Percentiles rank a stretch among this genome's conserved stretches.
Conservation (phyloP, 1,139 yeast genomes). For the Suhomyces maxii region DNA sequence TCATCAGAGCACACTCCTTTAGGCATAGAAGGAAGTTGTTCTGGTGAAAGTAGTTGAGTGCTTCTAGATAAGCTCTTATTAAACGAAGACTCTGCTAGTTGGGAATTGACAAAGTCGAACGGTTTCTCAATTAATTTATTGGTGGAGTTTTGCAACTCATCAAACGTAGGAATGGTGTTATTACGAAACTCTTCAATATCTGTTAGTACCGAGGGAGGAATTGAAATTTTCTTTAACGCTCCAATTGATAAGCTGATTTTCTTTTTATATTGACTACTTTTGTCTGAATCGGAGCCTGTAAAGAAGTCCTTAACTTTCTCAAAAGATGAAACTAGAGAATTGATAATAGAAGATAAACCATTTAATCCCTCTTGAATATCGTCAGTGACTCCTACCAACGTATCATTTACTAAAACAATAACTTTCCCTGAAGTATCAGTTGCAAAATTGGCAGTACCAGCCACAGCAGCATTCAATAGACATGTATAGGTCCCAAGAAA, state of each 20-base stretch:
- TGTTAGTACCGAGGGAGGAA: conserved; percentile 43
- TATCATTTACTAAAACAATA: conserved; percentile 58
- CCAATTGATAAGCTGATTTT: conserved; percentile 61
- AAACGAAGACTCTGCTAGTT: conserved; percentile 8
- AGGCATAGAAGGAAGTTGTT: conserved; percentile 42
- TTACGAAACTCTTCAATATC: conserved; percentile 13
- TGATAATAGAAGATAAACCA: conserved; percentile 53
- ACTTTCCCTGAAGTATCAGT: conserved; percentile 68
- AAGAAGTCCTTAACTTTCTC: conserved; percentile 56
- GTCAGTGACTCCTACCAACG: conserved; percentile 53
- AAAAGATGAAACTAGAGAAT: conserved; percentile 43
- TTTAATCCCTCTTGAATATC: conserved; percentile 64
- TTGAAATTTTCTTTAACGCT: conserved; percentile 55
- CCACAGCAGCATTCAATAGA: conserved; percentile 68
- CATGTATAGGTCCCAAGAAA: conserved; percentile 87
- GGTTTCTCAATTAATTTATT: conserved; percentile 13
- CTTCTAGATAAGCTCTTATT: conserved; percentile 7
- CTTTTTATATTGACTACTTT: conserved; percentile 19
- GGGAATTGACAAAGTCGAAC: conserved; percentile 10
- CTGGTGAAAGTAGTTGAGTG: conserved; percentile 4
- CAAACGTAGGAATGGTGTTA: conserved; percentile 14
- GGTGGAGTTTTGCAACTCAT: conserved; percentile 14
- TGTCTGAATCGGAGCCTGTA: conserved; percentile 19
- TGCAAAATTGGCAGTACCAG: conserved; percentile 72
- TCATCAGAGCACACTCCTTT: neutral